Percentiles rank a stretch among this genome's conserved stretches.
Conservation (phyloP, 108 stramenopile genomes). For the Epipyxis sp. region DNA sequence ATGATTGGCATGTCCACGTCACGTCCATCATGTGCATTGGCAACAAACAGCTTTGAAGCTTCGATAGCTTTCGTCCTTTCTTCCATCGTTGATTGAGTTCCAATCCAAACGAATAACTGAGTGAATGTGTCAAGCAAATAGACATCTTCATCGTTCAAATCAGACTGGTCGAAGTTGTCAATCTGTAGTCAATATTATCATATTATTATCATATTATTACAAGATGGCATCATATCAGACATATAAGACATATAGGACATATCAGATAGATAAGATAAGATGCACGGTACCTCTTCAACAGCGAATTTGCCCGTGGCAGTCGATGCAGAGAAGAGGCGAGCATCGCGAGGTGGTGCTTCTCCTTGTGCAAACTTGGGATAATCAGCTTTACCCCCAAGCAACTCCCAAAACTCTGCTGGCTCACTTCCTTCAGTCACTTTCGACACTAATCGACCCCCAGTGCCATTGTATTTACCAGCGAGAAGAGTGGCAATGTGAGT, state of each 20-base stretch:
- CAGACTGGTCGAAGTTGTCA: conserved; percentile 55
- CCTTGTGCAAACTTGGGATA: conserved; percentile 47
- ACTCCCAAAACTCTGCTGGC: conserved; percentile 56
- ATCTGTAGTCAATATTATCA: no score
- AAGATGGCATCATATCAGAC: no score
- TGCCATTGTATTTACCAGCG: conserved; percentile 33
- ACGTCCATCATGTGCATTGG: conserved; percentile 49
- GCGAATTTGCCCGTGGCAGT: conserved; percentile 48
- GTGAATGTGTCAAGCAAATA: conserved; percentile 56
- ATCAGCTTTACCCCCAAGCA: conserved; percentile 54
- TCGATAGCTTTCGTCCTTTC: conserved; percentile 52
- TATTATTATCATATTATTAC: no score
- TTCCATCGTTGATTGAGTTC: conserved; percentile 38
- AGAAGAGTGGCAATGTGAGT: conserved; percentile 37
- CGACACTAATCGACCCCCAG: conserved; percentile 17
- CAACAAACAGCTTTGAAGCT: conserved; percentile 51
- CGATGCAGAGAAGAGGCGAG: conserved; percentile 53
- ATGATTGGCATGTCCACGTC: conserved; percentile 53
- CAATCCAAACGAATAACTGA: conserved; percentile 59
- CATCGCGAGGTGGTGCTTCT: conserved; percentile 37
- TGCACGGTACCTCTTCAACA: conserved; percentile 52
- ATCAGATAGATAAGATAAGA: no score
- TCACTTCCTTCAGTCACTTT: conserved; percentile 54
- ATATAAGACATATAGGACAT: no score
- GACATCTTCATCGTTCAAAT: conserved; percentile 54